Evolutionary conservation across 345 rosid genomes (phyloP).

Genomic region (Sonneratia alba): DNA sequence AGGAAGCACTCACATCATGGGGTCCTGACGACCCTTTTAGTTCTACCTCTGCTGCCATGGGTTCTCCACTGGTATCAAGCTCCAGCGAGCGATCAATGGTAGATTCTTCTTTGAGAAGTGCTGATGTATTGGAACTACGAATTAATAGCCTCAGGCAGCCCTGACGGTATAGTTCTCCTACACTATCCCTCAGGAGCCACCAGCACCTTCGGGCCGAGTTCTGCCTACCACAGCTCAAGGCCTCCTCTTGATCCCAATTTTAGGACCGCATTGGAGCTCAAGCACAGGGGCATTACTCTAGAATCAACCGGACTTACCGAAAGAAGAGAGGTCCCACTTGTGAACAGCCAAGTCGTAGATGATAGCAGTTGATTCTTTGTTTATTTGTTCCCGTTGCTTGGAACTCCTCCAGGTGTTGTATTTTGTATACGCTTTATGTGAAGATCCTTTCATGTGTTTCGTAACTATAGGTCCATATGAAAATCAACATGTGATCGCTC

Average conservation of each 20-base stretch:
- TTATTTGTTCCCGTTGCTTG: background rate
- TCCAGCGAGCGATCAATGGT: conserved; percentile 44
- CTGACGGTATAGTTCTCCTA: conserved; percentile 58
- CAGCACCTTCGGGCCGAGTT: conserved; percentile 46
- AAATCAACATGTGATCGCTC: too few species aligned
- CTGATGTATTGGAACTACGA: conserved; percentile 33
- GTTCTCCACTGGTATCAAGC: conserved; percentile 35
- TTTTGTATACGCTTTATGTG: too few species aligned
- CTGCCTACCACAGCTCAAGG: conserved; percentile 45
- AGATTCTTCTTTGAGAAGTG: conserved; percentile 53
- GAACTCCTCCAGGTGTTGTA: background rate
- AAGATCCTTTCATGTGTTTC: too few species aligned
- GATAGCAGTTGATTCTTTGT: conserved; percentile 28
- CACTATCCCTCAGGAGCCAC: conserved; percentile 56
- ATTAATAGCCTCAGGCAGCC: conserved; percentile 32
- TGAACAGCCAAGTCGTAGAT: conserved; percentile 48
- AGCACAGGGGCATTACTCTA: conserved; percentile 44
- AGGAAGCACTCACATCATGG: conserved; percentile 89
- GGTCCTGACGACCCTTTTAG: conserved; percentile 82
- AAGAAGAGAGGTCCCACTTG: conserved; percentile 52
- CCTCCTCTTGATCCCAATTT: conserved; percentile 50
- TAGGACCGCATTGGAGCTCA: conserved; percentile 53
- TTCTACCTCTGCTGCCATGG: conserved; percentile 36
- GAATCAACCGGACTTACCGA: conserved; percentile 49
- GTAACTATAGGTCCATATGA: too few species aligned